Conservation (phyloP, 2,329 filamentous ascomycete genomes). For the Botrytis fabae region DNA sequence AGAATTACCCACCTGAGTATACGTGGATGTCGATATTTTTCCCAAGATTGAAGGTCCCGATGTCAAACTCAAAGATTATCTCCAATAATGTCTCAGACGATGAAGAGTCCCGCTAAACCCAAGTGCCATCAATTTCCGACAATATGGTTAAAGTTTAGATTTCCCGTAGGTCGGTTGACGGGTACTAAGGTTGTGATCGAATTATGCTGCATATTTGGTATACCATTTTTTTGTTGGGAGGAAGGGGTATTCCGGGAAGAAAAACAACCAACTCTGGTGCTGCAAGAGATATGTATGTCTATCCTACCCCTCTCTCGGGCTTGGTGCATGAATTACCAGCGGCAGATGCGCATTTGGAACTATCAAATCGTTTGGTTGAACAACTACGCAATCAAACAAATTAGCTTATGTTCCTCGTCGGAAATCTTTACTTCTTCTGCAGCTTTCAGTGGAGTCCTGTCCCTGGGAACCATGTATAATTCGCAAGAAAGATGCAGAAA, state of each 20-base stretch:
- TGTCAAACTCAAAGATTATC: background rate
- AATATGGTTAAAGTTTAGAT: slow-evolving; percentile 25
- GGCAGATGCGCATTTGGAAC: slow-evolving; percentile 15
- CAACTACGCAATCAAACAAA: background rate
- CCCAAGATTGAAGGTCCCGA: background rate
- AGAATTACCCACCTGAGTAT: background rate
- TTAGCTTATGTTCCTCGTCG: background rate
- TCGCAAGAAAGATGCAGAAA: slow-evolving; percentile 10
- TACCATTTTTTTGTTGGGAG: background rate
- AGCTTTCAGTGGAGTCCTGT: background rate
- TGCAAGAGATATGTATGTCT: background rate
- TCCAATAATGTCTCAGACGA: background rate
- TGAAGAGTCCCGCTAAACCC: slow-evolving; percentile 4
- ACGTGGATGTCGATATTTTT: background rate
- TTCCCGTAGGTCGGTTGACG: slow-evolving; percentile 14
- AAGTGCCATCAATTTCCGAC: slow-evolving; percentile 18
- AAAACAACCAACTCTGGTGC: background rate
- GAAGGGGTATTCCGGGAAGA: background rate
- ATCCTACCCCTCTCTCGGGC: slow-evolving; percentile 1
- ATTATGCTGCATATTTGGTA: background rate
- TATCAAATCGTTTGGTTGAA: background rate
- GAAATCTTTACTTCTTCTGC: slow-evolving; percentile 19
- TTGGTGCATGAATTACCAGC: slow-evolving; percentile 7
- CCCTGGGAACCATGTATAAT: slow-evolving; percentile 5
- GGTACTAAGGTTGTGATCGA: background rate